phyloP scores from a whole-genome alignment of 257 asterid species.

The Ligustrum vulgare region DNA sequence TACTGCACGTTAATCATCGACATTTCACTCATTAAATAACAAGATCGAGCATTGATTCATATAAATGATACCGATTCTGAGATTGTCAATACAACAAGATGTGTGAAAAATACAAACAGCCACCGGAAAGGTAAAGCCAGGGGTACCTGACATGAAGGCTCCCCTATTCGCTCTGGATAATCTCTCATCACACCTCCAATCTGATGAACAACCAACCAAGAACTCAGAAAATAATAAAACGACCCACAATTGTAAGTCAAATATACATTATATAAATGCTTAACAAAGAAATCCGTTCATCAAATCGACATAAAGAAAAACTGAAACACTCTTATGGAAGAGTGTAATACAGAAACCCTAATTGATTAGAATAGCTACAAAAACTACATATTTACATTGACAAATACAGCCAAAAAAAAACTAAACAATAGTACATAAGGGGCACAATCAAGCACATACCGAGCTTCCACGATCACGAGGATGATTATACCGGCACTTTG shows the following conservation, averaged over 20 bases:
- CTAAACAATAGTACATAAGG: neutral
- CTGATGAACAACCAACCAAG: slow-evolving; percentile 12
- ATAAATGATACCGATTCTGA: neutral
- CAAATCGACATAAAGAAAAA: slow-evolving; percentile 1
- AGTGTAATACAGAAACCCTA: neutral
- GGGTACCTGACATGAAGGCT: slow-evolving; percentile 78
- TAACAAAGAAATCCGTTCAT: neutral
- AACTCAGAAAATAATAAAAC: neutral
- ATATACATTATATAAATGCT: too few relatives aligned
- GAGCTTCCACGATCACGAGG: slow-evolving; percentile 65
- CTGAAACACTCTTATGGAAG: neutral
- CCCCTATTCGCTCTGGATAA: slow-evolving; percentile 83
- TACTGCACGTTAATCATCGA: slow-evolving; percentile 48
- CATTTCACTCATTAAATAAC: neutral
- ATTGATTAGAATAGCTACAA: neutral
- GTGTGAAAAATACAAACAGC: neutral
- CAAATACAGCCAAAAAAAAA: slow-evolving; percentile 14
- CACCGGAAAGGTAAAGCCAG: neutral
- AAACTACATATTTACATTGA: neutral
- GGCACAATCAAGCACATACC: slow-evolving; percentile 36
- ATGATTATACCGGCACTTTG: slow-evolving; percentile 82
- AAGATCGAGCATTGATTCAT: neutral
- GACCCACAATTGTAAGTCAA: too few relatives aligned
- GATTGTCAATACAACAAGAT: neutral
- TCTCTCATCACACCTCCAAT: slow-evolving; percentile 40